Percentiles rank a stretch among this genome's conserved stretches.
Conservation (phyloP, 257 asterid genomes). For the Rhazya stricta region DNA sequence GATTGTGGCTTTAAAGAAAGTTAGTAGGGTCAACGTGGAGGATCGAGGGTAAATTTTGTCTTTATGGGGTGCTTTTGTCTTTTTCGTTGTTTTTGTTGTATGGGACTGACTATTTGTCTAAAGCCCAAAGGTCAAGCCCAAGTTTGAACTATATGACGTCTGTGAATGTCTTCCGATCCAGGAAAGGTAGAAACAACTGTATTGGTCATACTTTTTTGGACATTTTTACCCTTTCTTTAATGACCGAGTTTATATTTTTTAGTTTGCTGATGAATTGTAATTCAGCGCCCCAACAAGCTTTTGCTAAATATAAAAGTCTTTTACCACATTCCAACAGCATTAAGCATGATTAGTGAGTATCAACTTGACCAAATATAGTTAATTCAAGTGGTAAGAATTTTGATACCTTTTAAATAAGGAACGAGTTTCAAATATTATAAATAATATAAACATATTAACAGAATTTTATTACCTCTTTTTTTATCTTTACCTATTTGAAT, state of each 20-base stretch:
- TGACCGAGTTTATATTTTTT: background rate
- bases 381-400: too few relatives aligned
- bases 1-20: slow-evolving; percentile 9
- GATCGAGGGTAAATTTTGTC: slow-evolving; percentile 24
- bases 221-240: slow-evolving; percentile 1
- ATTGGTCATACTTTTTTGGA: slow-evolving; percentile 1
- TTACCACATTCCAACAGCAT: background rate
- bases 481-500: too few relatives aligned
- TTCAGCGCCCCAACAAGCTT: background rate
- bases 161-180: background rate
- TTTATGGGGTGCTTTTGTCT: slow-evolving; percentile 33
- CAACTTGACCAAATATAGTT: too few relatives aligned
- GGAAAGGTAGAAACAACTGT: background rate
- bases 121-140: slow-evolving; percentile 21
- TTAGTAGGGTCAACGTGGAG: slow-evolving; percentile 28
- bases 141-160: background rate
- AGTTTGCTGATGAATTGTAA: background rate
- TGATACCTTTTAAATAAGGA: too few relatives aligned
- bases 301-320: background rate
- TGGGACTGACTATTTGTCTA: slow-evolving; percentile 16
- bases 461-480: too few relatives aligned
- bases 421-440: too few relatives aligned
- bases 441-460: too few relatives aligned
- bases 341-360: background rate
- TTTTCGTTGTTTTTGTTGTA: slow-evolving; percentile 18